Percentiles rank a stretch among this genome's conserved stretches.
These are phyloP conservation scores for Trichoderma sp. DNA, from an alignment of 2,329 filamentous ascomycete species.

Conservation along the genomic window DNA sequence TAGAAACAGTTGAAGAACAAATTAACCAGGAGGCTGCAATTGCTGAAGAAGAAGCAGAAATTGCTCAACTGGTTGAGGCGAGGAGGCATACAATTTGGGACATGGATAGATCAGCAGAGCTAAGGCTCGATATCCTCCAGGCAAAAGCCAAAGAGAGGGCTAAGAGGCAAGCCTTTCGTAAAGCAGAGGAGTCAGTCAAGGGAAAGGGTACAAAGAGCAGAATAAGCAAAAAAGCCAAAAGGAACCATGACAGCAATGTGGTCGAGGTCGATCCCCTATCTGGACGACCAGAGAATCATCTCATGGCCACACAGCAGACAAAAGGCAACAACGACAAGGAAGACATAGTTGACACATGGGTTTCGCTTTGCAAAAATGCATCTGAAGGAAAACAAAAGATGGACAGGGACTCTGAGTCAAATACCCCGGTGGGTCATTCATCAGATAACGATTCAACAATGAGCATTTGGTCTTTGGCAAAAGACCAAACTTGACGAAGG, in stretches of 20 bases:
- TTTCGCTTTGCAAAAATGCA: neutral
- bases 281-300: neutral
- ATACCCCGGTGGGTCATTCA: neutral
- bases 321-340: neutral
- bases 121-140: neutral
- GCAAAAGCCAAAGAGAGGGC: neutral
- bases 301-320: neutral
- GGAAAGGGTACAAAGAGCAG: constrained; percentile 33
- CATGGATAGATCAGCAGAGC: constrained; percentile 9
- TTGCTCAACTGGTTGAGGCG: constrained; percentile 45
- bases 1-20: neutral
- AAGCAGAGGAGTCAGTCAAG: constrained; percentile 35
- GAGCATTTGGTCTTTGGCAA: neutral
- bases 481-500: neutral
- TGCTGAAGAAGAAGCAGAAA: constrained; percentile 38
- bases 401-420: neutral
- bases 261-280: neutral
- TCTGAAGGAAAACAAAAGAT: neutral
- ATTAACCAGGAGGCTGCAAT: neutral
- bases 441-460: neutral
- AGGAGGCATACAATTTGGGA: constrained; percentile 39
- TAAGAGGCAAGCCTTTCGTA: constrained; percentile 18
- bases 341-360: neutral
- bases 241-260: neutral
- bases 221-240: constrained; percentile 38